These are phyloP conservation scores for Globisporangium cederbergense DNA, from an alignment of 352 stramenopile genomes.

Conservation along the genomic window DNA sequence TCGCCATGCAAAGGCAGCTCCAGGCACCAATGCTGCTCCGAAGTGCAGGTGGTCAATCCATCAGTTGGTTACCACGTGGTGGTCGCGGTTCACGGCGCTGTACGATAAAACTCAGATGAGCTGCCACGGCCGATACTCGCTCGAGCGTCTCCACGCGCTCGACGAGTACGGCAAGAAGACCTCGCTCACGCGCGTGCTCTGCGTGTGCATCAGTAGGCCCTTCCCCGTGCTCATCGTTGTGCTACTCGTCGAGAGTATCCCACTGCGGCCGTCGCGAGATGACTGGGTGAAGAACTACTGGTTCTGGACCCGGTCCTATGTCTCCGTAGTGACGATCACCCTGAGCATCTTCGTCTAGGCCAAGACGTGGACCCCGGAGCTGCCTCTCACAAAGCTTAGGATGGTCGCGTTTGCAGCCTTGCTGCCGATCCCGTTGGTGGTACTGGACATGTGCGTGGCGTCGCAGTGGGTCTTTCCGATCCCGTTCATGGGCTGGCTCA, in stretches of 20 bases:
- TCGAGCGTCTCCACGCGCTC: slow-evolving; percentile 32
- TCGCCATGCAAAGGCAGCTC: no score
- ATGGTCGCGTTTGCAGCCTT: not conserved
- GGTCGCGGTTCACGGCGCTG: not conserved
- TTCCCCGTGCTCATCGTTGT: slow-evolving; percentile 21
- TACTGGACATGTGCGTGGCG: slow-evolving; percentile 1
- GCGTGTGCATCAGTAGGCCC: slow-evolving; percentile 19
- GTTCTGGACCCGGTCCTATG: slow-evolving; percentile 5
- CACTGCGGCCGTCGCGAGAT: slow-evolving; percentile 12
- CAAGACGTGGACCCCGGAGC: not conserved
- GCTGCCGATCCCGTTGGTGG: not conserved
- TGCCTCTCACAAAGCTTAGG: not conserved
- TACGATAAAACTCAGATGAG: slow-evolving; percentile 22
- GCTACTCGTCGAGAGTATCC: slow-evolving; percentile 25
- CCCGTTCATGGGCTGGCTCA: slow-evolving; percentile 22
- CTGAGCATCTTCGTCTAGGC: slow-evolving; percentile 2
- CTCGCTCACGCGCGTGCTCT: not conserved
- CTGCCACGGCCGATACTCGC: slow-evolving; percentile 32
- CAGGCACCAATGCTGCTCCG: not conserved
- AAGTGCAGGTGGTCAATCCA: not conserved
- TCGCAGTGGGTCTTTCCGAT: slow-evolving; percentile 33
- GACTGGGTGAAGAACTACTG: slow-evolving; percentile 12
- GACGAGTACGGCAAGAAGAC: slow-evolving; percentile 23
- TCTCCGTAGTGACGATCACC: not conserved
- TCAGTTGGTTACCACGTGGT: not conserved